Evolutionary conservation across 305 asterid genomes (phyloP).

Genomic region (Fraxinus greggii): DNA sequence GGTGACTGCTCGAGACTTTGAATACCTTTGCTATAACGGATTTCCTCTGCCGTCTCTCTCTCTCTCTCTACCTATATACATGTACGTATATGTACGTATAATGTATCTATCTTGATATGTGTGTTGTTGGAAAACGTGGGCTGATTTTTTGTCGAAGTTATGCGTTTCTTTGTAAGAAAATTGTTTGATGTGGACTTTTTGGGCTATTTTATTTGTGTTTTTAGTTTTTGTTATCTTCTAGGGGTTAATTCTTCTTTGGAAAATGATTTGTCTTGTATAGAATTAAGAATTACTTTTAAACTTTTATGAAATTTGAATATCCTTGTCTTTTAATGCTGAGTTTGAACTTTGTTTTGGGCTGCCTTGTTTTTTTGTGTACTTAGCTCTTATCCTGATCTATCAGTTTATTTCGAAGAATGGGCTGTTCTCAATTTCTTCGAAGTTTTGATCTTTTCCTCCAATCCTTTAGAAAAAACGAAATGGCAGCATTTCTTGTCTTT

Average conservation of each 20-base stretch:
- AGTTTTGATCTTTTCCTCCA: not conserved
- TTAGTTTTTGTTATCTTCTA: constrained; percentile 17
- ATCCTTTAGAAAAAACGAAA: constrained; percentile 1
- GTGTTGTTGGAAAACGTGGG: not conserved
- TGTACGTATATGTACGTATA: not conserved
- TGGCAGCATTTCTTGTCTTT: constrained; percentile 9
- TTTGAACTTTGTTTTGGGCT: not conserved
- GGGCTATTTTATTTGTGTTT: constrained; percentile 17
- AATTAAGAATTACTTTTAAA: constrained; percentile 1
- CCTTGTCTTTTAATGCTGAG: not conserved
- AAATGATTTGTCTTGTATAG: constrained; percentile 20
- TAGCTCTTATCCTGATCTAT: constrained; percentile 22
- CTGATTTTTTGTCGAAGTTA: not conserved
- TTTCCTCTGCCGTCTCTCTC: constrained; percentile 18
- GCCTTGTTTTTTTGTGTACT: constrained; percentile 16
- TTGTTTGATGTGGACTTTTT: constrained; percentile 20
- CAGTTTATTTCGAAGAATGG: constrained; percentile 8
- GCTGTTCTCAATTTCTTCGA: constrained; percentile 13
- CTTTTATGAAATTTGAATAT: not conserved
- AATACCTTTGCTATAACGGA: constrained; percentile 30
- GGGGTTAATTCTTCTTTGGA: constrained; percentile 11
- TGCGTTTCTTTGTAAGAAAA: constrained; percentile 7
- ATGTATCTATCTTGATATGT: not conserved
- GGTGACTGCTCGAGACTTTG: not conserved
- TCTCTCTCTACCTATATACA: not conserved